Base-by-base conservation (phyloP, 2,329 filamentous ascomycete genomes). In the Sclerotinia glacialis region DNA sequence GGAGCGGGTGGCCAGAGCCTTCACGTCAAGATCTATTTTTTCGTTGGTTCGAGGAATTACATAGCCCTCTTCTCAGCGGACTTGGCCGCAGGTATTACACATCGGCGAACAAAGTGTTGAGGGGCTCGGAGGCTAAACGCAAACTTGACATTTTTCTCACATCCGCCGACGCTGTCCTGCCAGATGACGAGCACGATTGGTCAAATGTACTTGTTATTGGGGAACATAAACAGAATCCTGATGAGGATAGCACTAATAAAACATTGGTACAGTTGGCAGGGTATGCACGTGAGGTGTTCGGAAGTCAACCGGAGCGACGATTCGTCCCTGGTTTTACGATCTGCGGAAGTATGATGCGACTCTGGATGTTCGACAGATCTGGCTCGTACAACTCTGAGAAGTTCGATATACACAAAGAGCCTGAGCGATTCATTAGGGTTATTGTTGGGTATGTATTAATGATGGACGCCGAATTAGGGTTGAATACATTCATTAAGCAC, bases 351-450 rank as follows among this genome's bases (percentile, higher is more conserved):
- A 28, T 76, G 28, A 74, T 77, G 70, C 71, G 74, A 64, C 68
- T 72, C 11, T 78, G 71, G 74, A 70, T 78, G 3, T 77, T 76
- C 62, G 74, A 78, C 66, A 73, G 75, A 68, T 78, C 74, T 59
- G 73, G 76, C 16, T 63, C 66, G 6, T 78, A 76, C 61, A 77
- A 72, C 71, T 72, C 69, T 34, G 68, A 68, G 42, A 67, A 69
- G 55, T 75, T 78, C 67, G 69, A 78, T 69, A 72, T 78, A 44
- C 67, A 74, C 58, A 67, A 75, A 64, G 67, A 76, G 55, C 72
- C 73, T 14, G 67, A 75, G 66, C 70, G 56, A 52, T 77, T 77
- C 53, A 68, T 77, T 52, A 69, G 67, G 61, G 65, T 73, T 46
- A 67, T 77, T 65, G 61, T 69, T 34, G 70, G 74, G 21, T 78